Evolutionary conservation across 106 monocot genomes (phyloP), one percentile per base, ranked within the genome.

Genomic region (Dendrobium catenatum): DNA sequence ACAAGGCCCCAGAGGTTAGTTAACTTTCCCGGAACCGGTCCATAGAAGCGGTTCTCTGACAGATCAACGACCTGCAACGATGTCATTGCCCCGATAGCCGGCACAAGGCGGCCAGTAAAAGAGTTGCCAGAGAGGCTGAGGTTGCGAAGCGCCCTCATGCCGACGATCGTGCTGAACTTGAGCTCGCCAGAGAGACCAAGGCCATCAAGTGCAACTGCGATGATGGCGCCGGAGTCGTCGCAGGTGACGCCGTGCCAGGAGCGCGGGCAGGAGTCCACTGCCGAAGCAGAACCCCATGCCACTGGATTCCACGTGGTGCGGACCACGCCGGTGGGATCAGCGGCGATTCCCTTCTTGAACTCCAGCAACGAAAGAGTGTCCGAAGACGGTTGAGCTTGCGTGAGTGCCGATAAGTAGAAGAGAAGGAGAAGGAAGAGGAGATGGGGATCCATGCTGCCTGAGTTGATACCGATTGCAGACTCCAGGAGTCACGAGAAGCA

Each of bases 31-130:
- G 98, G 98, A 78, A 99, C 73, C 4, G 91, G 88, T 13, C 98
- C 98, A 81, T 89, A 93, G 83, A 99, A 99, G 11, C 54, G 82
- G 85, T 99, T 99, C n/a, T 77, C 51, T 13, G 98, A 99, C 48
- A 99, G 87, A 81, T 99, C 98, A 16, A 99, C 80, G 56, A 48
- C 42, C 33, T 77, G 85, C 26, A 95, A 93, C 22, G 93, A 85
- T 19, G 81, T 13, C 55, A 93, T 72, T 18, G 77, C 81, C 58
- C 89, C 88, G n/a, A 99, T 37, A 55, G 78, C 68, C 3, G 94
- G 91, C 40, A 89, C 84, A 26, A 98, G 83, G 72, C 90, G 82
- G 68, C 98, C 98, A 51, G 93, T 91, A 85, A 98, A 82, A 56
- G 79, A 81, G 82, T 98, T 98, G 64, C 82, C 83, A 61, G 90